These are phyloP conservation scores for Penicillium angulare DNA, from an alignment of 495 filamentous ascomycete genomes.

Conservation along the genomic window DNA sequence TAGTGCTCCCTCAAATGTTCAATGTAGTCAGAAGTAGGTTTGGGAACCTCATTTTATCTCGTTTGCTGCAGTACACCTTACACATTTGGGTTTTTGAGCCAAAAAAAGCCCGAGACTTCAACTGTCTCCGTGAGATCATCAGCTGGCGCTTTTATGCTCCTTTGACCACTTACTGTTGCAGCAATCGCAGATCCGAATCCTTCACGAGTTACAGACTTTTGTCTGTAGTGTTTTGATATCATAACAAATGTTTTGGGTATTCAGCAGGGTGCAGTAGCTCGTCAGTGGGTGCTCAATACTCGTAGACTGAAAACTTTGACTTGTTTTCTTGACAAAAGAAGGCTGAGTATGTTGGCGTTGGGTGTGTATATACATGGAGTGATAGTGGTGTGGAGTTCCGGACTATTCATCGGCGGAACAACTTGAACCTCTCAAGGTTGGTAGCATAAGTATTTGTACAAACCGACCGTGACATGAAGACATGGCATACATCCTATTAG, in stretches of 20 bases:
- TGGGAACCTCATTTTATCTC: background rate
- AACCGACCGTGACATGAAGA: too few species aligned
- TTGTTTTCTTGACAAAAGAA: too few species aligned
- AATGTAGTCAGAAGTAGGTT: too few species aligned
- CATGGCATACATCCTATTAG: too few species aligned
- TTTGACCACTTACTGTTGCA: constrained; percentile 1
- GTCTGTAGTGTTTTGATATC: background rate
- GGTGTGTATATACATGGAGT: too few species aligned
- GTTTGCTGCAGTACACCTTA: constrained; percentile 4
- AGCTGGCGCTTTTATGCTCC: background rate
- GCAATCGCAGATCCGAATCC: background rate
- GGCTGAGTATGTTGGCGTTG: too few species aligned
- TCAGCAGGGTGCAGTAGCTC: background rate
- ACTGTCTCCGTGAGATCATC: background rate
- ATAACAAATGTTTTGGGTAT: background rate
- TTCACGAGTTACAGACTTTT: background rate
- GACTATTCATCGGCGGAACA: too few species aligned
- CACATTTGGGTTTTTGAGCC: background rate
- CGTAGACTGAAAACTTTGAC: background rate
- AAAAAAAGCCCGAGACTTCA: background rate
- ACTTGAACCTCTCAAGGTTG: too few species aligned
- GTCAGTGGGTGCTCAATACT: background rate
- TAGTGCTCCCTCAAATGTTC: too few species aligned
- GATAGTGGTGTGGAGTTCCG: too few species aligned
- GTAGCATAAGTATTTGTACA: too few species aligned